Percentiles rank a stretch among this genome's conserved stretches.
These are phyloP conservation scores for Podosphaera xanthii DNA, from an alignment of 2,329 filamentous ascomycete genomes.

Conservation along the genomic window DNA sequence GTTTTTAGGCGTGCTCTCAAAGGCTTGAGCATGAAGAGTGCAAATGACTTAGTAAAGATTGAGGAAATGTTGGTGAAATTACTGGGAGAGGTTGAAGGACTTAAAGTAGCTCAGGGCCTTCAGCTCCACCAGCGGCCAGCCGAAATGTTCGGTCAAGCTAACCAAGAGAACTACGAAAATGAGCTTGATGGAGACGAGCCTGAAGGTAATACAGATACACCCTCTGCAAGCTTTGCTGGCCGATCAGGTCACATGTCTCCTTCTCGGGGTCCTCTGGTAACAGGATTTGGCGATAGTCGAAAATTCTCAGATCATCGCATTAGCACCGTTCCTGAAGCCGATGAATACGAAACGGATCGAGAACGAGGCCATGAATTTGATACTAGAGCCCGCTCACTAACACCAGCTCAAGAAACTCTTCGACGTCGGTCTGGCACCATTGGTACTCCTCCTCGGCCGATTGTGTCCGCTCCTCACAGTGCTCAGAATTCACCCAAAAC, in stretches of 20 bases:
- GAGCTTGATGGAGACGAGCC: slow-evolving; percentile 56
- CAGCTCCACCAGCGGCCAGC: slow-evolving; percentile 28
- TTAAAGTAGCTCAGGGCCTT: slow-evolving; percentile 36
- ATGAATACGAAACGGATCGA: slow-evolving; percentile 32
- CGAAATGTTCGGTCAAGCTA: slow-evolving; percentile 37
- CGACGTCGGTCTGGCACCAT: slow-evolving; percentile 31
- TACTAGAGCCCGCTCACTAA: slow-evolving; percentile 33
- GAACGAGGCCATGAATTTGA: slow-evolving; percentile 26
- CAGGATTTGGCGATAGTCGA: slow-evolving; percentile 18
- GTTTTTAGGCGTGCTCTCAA: slow-evolving; percentile 89
- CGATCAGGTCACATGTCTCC: slow-evolving; percentile 58
- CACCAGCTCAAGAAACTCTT: slow-evolving; percentile 31
- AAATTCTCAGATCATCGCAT: slow-evolving; percentile 57
- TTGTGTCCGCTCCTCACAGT: slow-evolving; percentile 26
- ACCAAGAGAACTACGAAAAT: slow-evolving; percentile 47
- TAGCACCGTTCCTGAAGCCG: slow-evolving; percentile 68
- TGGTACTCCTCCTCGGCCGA: slow-evolving; percentile 28
- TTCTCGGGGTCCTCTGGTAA: slow-evolving; percentile 22
- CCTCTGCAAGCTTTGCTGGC: slow-evolving; percentile 45
- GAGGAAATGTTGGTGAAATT: slow-evolving; percentile 84
- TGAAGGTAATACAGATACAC: slow-evolving; percentile 56
- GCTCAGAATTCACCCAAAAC: slow-evolving; percentile 54
- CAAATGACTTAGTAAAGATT: slow-evolving; percentile 70
- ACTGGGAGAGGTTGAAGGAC: slow-evolving; percentile 70
- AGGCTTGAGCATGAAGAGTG: slow-evolving; percentile 67